Percentiles rank a stretch among this genome's conserved stretches.
Evolutionary conservation across 306 rosid genomes (phyloP).

Genomic region (Rosa rugosa): DNA sequence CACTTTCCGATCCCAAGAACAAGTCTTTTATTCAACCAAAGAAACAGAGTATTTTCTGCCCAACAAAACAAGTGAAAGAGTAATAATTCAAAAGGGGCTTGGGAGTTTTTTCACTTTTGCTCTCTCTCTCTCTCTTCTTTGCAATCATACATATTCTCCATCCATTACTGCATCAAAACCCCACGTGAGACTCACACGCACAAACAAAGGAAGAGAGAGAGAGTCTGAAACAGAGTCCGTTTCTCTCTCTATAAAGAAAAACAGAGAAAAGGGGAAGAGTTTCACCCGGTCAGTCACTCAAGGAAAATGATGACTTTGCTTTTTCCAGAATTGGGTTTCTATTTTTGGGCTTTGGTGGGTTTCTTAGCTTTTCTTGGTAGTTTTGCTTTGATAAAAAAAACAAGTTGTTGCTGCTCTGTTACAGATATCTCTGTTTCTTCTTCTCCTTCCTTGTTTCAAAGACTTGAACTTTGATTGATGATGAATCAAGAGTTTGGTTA

Average conservation of each 20-base stretch:
- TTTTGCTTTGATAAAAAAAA: conserved; percentile 16
- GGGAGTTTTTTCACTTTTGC: conserved; percentile 24
- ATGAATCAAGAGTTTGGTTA: conserved; percentile 49
- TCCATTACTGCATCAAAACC: conserved; percentile 42
- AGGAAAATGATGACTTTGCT: conserved; percentile 33
- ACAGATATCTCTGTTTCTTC: background rate
- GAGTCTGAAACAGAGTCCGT: conserved; percentile 2
- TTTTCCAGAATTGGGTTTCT: conserved; percentile 21
- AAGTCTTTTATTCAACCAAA: conserved; percentile 22
- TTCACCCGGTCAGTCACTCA: conserved; percentile 5
- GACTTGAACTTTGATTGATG: conserved; percentile 18
- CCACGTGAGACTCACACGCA: conserved; percentile 55
- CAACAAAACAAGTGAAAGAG: conserved; percentile 1
- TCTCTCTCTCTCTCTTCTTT: conserved; percentile 10
- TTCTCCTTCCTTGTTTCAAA: background rate
- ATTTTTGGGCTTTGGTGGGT: conserved; percentile 22
- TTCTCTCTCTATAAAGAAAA: conserved; percentile 16
- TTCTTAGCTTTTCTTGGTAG: conserved; percentile 2
- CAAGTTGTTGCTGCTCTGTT: conserved; percentile 7
- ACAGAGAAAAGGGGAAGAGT: background rate
- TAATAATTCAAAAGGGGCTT: conserved; percentile 22
- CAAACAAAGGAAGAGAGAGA: background rate
- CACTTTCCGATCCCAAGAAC: conserved; percentile 54
- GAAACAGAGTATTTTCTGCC: background rate
- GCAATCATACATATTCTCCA: conserved; percentile 43